These are phyloP conservation scores for Starmerella bombi DNA, from an alignment of 805 yeast species.

Conservation along the genomic window DNA sequence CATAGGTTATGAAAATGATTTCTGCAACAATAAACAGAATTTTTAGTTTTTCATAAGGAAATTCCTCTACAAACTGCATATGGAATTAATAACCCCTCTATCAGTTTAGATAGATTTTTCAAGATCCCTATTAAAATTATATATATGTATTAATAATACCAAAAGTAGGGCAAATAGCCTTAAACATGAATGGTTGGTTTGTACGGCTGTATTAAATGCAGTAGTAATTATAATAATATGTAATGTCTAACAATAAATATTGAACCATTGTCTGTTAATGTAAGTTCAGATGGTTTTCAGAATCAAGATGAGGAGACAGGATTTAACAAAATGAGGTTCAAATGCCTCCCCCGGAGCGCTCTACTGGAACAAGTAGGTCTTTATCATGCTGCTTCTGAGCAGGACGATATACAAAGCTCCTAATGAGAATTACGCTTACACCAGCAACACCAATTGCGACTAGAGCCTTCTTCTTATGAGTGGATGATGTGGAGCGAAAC, in stretches of 20 bases:
- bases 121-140: too few relatives aligned
- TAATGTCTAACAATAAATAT: too few relatives aligned
- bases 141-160: too few relatives aligned
- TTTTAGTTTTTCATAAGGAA: neutral
- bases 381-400: conserved; percentile 22
- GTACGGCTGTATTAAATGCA: too few relatives aligned
- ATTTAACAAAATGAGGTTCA: conserved; percentile 7
- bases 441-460: conserved; percentile 10
- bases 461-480: conserved; percentile 1
- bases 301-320: too few relatives aligned
- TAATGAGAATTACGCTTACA: conserved; percentile 9
- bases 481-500: conserved; percentile 1
- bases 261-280: too few relatives aligned
- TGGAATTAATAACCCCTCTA: neutral
- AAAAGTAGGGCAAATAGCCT: too few relatives aligned
- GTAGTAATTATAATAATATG: too few relatives aligned
- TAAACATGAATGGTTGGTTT: too few relatives aligned
- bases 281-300: too few relatives aligned
- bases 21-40: neutral
- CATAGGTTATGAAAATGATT: neutral
- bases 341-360: conserved; percentile 30
- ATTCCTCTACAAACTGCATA: neutral
- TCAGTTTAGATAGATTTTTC: too few relatives aligned
- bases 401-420: conserved; percentile 25
- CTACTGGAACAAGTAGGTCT: conserved; percentile 28